A percentile compares a stretch with the other conserved stretches of the same genome.
Evolutionary conservation across 495 filamentous ascomycete species (phyloP).

Genomic region (Penicillium salamii): DNA sequence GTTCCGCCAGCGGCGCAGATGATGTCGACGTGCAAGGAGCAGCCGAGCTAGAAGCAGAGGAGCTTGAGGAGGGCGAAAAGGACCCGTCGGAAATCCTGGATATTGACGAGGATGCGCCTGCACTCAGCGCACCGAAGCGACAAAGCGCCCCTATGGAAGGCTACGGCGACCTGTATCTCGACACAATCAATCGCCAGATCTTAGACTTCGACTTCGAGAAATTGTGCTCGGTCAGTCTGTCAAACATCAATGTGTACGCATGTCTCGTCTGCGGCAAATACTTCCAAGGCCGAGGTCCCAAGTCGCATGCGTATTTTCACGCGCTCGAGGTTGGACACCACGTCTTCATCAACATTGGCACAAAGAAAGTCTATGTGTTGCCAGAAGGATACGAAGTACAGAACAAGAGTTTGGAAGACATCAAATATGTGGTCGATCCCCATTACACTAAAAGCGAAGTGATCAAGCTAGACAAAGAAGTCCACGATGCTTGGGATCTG

Average conservation of each 20-base stretch:
- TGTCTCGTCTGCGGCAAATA: slow-evolving; percentile 98
- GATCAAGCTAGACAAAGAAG: slow-evolving; percentile 72
- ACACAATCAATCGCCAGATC: slow-evolving; percentile 85
- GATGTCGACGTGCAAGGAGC: slow-evolving; percentile 37
- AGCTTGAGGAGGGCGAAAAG: slow-evolving; percentile 37
- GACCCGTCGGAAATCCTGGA: slow-evolving; percentile 29
- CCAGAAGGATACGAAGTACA: slow-evolving; percentile 97
- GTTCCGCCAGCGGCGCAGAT: slow-evolving; percentile 34
- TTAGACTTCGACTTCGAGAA: slow-evolving; percentile 99
- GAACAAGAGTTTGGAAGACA: slow-evolving; percentile 94
- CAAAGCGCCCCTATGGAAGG: slow-evolving; percentile 81
- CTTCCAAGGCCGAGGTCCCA: slow-evolving; percentile 89
- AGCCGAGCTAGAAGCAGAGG: slow-evolving; percentile 39
- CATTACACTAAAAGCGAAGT: slow-evolving; percentile 77
- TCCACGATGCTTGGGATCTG: slow-evolving; percentile 73
- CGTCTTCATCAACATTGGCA: slow-evolving; percentile 96
- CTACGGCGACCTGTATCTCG: slow-evolving; percentile 94
- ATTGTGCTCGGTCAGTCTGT: slow-evolving; percentile 89
- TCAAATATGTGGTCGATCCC: slow-evolving; percentile 98
- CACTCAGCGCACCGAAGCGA: slow-evolving; percentile 47
- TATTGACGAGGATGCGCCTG: slow-evolving; percentile 39
- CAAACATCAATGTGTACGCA: slow-evolving; percentile 98
- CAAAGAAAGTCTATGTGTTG: slow-evolving; percentile 91
- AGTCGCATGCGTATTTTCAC: slow-evolving; percentile 96
- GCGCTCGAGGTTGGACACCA: slow-evolving; percentile 93